Percentiles rank a stretch among this genome's conserved stretches.
Conservation (phyloP, 352 stramenopile species). For the Globisporangium barbulae region DNA sequence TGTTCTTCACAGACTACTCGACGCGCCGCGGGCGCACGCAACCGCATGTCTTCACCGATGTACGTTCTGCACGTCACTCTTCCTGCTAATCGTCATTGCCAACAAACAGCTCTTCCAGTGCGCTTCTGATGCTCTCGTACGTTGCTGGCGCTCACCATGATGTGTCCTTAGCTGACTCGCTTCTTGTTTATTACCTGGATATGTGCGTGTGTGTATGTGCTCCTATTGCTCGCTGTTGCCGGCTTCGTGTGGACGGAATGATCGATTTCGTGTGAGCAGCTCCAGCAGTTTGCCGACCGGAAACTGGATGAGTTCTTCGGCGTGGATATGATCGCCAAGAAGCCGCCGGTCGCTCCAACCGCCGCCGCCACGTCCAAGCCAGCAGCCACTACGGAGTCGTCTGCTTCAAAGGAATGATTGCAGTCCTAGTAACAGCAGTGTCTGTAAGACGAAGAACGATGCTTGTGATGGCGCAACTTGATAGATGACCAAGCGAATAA, state of each 20-base stretch:
- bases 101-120: neutral
- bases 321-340: conserved; percentile 56
- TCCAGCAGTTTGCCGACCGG: conserved; percentile 76
- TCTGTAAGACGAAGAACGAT: neutral
- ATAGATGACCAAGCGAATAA: neutral
- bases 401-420: conserved; percentile 8
- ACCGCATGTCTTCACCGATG: conserved; percentile 75
- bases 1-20: conserved; percentile 84
- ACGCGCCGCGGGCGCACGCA: conserved; percentile 45
- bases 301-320: conserved; percentile 88
- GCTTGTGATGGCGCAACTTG: neutral
- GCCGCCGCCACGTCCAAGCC: neutral
- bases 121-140: neutral
- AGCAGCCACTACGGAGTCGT: neutral
- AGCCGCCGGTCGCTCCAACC: neutral
- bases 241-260: neutral
- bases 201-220: neutral
- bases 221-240: neutral
- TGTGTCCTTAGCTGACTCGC: neutral
- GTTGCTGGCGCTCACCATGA: neutral
- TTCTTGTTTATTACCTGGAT: neutral
- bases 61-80: conserved; percentile 22
- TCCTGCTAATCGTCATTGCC: neutral
- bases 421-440: neutral
- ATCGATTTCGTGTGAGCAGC: conserved; percentile 17